Conservation (phyloP, 1,139 yeast species). For the Candida sp. region DNA sequence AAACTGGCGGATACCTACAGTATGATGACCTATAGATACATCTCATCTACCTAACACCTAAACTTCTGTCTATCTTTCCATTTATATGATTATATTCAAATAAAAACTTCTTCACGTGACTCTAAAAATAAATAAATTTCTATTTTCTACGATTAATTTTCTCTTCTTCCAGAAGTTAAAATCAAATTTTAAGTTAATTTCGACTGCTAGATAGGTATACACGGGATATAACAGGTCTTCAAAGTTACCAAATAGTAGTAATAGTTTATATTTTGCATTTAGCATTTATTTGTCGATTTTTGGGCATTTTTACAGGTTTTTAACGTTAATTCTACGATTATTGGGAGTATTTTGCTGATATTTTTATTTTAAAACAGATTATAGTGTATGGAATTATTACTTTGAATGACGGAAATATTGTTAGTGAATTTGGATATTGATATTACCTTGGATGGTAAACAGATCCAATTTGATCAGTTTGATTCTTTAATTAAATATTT, state of each 20-base stretch:
- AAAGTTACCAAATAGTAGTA: neutral
- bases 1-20: too few relatives aligned
- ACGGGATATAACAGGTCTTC: neutral
- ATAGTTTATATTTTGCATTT: too few relatives aligned
- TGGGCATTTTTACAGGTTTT: too few relatives aligned
- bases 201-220: neutral
- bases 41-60: too few relatives aligned
- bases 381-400: neutral
- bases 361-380: neutral
- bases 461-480: constrained; percentile 5
- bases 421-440: neutral
- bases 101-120: neutral
- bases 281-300: too few relatives aligned
- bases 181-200: neutral
- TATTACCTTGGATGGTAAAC: neutral
- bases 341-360: neutral
- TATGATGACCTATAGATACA: too few relatives aligned
- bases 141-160: neutral
- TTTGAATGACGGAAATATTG: neutral
- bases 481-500: constrained; percentile 18
- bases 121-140: neutral
- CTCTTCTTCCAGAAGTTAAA: neutral
- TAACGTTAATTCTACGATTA: too few relatives aligned
- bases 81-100: too few relatives aligned
- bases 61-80: too few relatives aligned